Base-by-base conservation (phyloP, 2,329 filamentous ascomycete genomes). In the Botrytis medusae region DNA sequence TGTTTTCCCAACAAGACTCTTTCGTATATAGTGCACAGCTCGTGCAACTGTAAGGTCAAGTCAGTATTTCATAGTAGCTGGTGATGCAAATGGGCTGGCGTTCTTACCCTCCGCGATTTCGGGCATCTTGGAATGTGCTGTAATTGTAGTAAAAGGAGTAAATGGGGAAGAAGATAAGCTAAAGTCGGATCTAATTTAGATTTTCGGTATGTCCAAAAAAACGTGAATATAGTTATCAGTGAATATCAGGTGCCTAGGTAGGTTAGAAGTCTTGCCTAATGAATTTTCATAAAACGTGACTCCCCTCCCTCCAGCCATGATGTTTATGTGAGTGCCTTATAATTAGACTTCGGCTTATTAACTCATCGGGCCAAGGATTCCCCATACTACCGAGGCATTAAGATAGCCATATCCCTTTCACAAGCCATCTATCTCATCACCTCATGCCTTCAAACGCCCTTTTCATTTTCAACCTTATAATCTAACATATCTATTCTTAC, bases 1-100 rank as follows among this genome's bases (percentile, higher is more conserved):
- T 16, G 87, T 92, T 84, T 93, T 96, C 72, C 93, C 94, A 42
- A 97, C 92, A n/a, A 97, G 87, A 82, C 94, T 89, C 76, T 92
- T 91, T 74, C 90, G 91, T 57, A 99, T 89, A 81, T 91, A 97
- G 81, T 97, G 92, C 68, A 97, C 93, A 77, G 95, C 89, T 61
- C 95, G 92, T 32, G 94, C 92, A 77, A 98, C 92, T 90, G 74
- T 48, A 8, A 44, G 71, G 29, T 61, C 73, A 34, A 44, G 71
- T 64, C 48, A 51, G 63, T 12, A 60, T 64, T 20, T 37, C 20
- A 51, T 59, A 18, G 68, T 20, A 18, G 29, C 12, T 25, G 16
- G 12, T 42, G 46, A 42, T 42, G 8, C 48, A 37, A 20, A 44
- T 57, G 42, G 40, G 42, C 57, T 51, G 73, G 6, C 57, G 18